Conservation (phyloP, 2,329 filamentous ascomycete genomes). For the Aspergillus thermomutatus region DNA sequence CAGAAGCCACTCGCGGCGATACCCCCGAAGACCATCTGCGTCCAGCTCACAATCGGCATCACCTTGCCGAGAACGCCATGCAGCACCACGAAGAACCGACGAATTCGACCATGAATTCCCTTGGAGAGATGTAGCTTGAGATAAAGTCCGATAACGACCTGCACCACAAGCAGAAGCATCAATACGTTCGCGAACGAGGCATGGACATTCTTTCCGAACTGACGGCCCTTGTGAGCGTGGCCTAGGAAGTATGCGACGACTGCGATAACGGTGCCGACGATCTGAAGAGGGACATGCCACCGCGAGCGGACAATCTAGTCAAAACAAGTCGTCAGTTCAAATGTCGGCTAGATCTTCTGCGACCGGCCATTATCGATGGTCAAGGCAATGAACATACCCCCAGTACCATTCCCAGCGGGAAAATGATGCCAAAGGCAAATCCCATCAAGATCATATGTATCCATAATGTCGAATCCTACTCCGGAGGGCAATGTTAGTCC, state of each 20-base stretch:
- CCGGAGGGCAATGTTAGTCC: conserved; percentile 4
- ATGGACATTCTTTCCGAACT: conserved; percentile 81
- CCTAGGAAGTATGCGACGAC: conserved; percentile 86
- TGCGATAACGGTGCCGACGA: conserved; percentile 69
- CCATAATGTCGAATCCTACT: conserved; percentile 79
- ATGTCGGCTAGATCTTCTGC: neutral
- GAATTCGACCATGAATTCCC: conserved; percentile 75
- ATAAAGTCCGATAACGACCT: conserved; percentile 80
- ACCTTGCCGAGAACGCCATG: conserved; percentile 83
- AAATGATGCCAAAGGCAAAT: conserved; percentile 84
- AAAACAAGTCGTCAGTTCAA: neutral
- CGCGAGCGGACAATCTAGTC: conserved; percentile 76
- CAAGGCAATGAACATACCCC: conserved; percentile 59
- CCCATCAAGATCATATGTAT: conserved; percentile 87
- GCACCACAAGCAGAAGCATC: conserved; percentile 73
- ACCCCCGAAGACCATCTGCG: conserved; percentile 93
- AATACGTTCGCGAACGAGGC: conserved; percentile 73
- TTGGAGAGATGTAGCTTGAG: conserved; percentile 84
- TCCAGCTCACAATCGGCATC: conserved; percentile 83
- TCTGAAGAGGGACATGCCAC: conserved; percentile 91
- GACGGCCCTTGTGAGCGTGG: conserved; percentile 82
- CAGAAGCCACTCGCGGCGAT: conserved; percentile 93
- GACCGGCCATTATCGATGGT: conserved; percentile 6
- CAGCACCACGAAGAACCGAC: conserved; percentile 65
- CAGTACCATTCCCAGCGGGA: conserved; percentile 91